Evolutionary conservation across 257 asterid genomes (phyloP).

Genomic region (Handroanthus guayacan): DNA sequence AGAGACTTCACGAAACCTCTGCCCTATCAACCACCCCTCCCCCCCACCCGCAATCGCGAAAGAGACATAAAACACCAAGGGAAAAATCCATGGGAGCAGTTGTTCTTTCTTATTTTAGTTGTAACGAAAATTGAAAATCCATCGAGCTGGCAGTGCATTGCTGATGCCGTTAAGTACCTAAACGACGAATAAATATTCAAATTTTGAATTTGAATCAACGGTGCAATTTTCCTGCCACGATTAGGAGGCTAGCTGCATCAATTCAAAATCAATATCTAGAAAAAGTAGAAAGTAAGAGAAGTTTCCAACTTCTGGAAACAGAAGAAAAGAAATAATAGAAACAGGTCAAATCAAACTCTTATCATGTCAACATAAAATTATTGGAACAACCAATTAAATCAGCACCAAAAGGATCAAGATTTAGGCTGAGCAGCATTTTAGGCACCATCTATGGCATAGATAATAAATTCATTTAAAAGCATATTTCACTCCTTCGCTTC

Average conservation of each 20-base stretch:
- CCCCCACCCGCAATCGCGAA: too few species aligned
- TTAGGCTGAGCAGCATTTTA: too few species aligned
- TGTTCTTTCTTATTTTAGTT: too few species aligned
- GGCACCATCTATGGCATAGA: not conserved
- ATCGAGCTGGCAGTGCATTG: too few species aligned
- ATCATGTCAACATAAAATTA: not conserved
- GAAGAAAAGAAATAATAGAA: not conserved
- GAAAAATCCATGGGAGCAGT: too few species aligned
- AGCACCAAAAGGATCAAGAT: not conserved
- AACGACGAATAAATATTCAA: too few species aligned
- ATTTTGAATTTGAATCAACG: slow-evolving; percentile 20
- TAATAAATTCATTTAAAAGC: not conserved
- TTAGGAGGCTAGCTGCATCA: not conserved
- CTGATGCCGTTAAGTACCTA: too few species aligned
- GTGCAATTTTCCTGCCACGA: not conserved
- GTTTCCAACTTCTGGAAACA: not conserved
- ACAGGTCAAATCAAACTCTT: not conserved
- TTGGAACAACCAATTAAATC: not conserved
- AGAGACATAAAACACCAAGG: too few species aligned
- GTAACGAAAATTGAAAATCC: too few species aligned
- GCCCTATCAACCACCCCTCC: too few species aligned
- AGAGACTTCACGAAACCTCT: too few species aligned
- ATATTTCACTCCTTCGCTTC: too few species aligned
- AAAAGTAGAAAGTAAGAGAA: not conserved
- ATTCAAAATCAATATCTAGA: not conserved